Evolutionary conservation across 192 early-diverging fungal genomes (phyloP).

Genomic region (Globomyces pollinis-pini): DNA sequence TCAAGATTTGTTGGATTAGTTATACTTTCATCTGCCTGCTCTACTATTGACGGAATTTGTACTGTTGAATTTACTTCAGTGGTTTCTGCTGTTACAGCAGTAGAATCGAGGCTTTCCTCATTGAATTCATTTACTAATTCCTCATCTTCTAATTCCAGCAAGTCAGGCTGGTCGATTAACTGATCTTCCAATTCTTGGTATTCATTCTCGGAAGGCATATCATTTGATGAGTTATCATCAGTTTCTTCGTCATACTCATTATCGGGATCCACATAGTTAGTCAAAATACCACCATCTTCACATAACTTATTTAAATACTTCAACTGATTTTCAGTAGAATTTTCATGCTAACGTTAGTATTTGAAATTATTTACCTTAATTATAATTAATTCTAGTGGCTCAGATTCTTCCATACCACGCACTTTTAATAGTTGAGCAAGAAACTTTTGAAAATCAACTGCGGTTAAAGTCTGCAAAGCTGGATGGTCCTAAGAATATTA

Average conservation of each 20-base stretch:
- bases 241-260: neutral
- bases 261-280: neutral
- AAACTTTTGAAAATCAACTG: neutral
- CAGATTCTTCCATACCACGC: neutral
- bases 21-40: neutral
- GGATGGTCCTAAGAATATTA: neutral
- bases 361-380: neutral
- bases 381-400: conserved; percentile 3
- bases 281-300: neutral
- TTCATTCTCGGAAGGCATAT: neutral
- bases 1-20: neutral
- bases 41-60: neutral
- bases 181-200: neutral
- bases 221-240: neutral
- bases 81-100: neutral
- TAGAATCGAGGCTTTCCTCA: neutral
- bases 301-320: neutral
- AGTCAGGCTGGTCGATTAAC: neutral
- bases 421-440: neutral
- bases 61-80: neutral
- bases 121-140: neutral
- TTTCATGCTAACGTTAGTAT: neutral
- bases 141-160: too few species aligned
- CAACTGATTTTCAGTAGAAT: neutral
- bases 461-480: neutral